These are phyloP conservation scores for Beauveria asiatica DNA, from an alignment of 2,329 filamentous ascomycete genomes.

Conservation along the genomic window DNA sequence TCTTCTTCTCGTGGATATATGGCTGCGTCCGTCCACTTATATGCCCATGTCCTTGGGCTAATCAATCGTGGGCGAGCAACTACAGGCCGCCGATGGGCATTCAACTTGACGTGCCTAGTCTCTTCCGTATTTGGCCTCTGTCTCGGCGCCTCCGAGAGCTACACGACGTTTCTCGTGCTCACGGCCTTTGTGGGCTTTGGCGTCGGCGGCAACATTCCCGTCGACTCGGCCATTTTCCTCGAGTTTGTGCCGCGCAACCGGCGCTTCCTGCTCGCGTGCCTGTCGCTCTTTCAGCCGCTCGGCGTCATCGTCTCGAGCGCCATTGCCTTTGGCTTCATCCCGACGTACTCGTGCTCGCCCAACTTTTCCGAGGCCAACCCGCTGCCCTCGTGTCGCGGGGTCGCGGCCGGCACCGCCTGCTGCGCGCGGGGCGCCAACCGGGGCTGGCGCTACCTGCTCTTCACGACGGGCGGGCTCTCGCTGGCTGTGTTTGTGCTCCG, in stretches of 20 bases:
- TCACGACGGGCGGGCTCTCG: conserved; percentile 35
- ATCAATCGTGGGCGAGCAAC: not conserved
- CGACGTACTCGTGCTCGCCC: conserved; percentile 39
- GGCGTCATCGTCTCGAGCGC: conserved; percentile 42
- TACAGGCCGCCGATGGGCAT: conserved; percentile 42
- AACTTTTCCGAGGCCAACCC: conserved; percentile 36
- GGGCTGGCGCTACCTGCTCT: conserved; percentile 42
- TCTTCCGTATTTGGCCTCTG: conserved; percentile 44
- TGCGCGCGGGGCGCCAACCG: conserved; percentile 36
- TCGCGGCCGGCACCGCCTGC: conserved; percentile 17
- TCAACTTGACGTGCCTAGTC: conserved; percentile 50
- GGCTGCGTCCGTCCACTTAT: too few relatives aligned
- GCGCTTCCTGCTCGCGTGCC: conserved; percentile 41
- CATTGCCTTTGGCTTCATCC: conserved; percentile 46
- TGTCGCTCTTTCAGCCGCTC: conserved; percentile 48
- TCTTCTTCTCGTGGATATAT: too few relatives aligned
- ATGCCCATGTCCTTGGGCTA: not conserved
- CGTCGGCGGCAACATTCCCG: conserved; percentile 45
- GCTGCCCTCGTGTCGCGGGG: conserved; percentile 35
- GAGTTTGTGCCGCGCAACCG: conserved; percentile 44
- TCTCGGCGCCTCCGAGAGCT: conserved; percentile 40
- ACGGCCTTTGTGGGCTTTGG: conserved; percentile 47
- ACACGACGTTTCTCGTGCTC: conserved; percentile 41
- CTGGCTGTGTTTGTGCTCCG: conserved; percentile 35
- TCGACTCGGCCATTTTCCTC: conserved; percentile 46